phyloP scores from a whole-genome alignment of 257 asterid genomes.

The Solanum appendiculatum region DNA sequence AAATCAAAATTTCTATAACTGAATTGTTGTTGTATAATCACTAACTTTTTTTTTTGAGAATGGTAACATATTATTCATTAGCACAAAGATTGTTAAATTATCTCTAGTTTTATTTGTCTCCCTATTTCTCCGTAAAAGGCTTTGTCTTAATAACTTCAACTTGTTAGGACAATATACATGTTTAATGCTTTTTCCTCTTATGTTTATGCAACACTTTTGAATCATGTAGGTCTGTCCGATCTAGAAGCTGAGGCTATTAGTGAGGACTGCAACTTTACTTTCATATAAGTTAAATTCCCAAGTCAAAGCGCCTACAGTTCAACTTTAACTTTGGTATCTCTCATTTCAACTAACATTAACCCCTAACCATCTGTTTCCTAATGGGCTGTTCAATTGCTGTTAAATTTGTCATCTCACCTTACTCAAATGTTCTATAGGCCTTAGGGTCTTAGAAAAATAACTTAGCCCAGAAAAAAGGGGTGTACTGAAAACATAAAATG shows the following conservation, averaged over 20 bases:
- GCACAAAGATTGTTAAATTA: background rate
- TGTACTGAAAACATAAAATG: background rate
- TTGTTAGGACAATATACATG: background rate
- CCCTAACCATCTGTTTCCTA: background rate
- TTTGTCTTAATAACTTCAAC: background rate
- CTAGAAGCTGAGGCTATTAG: background rate
- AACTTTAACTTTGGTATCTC: background rate
- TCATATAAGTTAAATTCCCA: background rate
- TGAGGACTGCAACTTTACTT: background rate
- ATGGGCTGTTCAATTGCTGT: background rate
- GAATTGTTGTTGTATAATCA: background rate
- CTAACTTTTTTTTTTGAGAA: background rate
- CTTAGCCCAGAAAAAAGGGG: background rate
- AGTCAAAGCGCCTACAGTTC: background rate
- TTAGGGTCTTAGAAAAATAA: background rate
- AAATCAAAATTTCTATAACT: background rate
- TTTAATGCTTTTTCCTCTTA: background rate
- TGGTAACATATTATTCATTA: background rate
- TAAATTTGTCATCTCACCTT: background rate
- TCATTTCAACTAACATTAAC: background rate
- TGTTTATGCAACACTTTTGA: background rate
- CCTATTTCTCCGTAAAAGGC: background rate
- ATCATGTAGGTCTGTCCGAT: background rate
- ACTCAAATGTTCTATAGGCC: background rate
- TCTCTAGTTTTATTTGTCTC: background rate